Percentiles rank a stretch among this genome's conserved stretches.
Evolutionary conservation across 768 basidiomycete species (phyloP).

Genomic region (Collybia sp.): DNA sequence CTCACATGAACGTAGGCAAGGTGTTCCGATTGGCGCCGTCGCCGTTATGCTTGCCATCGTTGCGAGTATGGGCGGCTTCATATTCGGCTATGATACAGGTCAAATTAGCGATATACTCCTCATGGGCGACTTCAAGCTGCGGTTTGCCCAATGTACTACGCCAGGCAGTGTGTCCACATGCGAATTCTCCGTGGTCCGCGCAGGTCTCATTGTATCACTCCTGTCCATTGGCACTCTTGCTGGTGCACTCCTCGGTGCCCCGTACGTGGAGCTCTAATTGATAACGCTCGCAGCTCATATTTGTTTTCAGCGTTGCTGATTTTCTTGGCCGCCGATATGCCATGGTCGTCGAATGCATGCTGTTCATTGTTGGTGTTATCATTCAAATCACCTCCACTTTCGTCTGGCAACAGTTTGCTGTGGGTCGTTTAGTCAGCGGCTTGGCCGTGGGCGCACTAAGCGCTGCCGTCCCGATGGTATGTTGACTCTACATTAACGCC

Average conservation of each 20-base stretch:
- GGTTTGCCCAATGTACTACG: constrained; percentile 52
- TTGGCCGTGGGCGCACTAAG: constrained; percentile 65
- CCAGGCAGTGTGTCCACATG: constrained; percentile 37
- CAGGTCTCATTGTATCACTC: constrained; percentile 66
- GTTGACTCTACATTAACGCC: constrained; percentile 5
- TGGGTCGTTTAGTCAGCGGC: constrained; percentile 64
- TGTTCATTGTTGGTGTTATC: constrained; percentile 60
- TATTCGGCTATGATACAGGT: constrained; percentile 69
- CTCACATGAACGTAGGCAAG: constrained; percentile 31
- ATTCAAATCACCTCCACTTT: constrained; percentile 46
- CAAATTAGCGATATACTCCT: constrained; percentile 75
- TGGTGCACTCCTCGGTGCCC: constrained; percentile 59
- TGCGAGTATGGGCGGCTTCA: constrained; percentile 70
- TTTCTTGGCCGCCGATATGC: constrained; percentile 61
- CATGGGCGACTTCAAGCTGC: constrained; percentile 63
- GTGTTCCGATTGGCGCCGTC: constrained; percentile 56
- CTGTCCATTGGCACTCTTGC: constrained; percentile 67
- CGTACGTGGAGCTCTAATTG: constrained; percentile 30
- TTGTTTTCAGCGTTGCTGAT: constrained; percentile 47
- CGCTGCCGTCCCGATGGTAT: constrained; percentile 61
- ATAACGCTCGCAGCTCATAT: not conserved
- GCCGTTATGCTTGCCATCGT: constrained; percentile 64
- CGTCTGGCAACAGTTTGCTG: constrained; percentile 63
- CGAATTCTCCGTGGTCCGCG: constrained; percentile 49
- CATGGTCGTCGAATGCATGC: constrained; percentile 53